phyloP scores from a whole-genome alignment of 2,329 filamentous ascomycete genomes.

The Colletotrichum theobromicola region DNA sequence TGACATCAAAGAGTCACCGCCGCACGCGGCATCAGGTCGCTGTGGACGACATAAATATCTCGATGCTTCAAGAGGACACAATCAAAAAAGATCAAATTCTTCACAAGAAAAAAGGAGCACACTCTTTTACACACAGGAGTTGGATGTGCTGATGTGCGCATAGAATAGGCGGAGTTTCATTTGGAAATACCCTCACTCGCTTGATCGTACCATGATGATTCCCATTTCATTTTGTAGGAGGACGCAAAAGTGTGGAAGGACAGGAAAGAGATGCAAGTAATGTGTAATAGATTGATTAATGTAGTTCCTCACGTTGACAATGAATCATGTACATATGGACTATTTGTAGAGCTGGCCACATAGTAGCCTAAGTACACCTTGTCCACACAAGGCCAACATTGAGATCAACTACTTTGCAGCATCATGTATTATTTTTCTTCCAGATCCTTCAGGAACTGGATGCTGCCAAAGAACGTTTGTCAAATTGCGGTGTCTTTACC shows the following conservation, averaged over 20 bases:
- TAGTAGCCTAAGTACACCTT: no score
- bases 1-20: background rate
- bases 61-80: background rate
- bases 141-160: background rate
- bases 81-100: background rate
- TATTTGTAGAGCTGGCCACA: background rate
- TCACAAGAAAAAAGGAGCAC: background rate
- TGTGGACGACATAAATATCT: background rate
- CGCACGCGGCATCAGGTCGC: background rate
- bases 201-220: background rate
- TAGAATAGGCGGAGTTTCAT: background rate
- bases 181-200: slow-evolving; percentile 5
- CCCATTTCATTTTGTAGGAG: background rate
- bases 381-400: no score
- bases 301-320: background rate
- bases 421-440: no score
- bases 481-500: no score
- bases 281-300: background rate
- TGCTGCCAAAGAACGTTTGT: no score
- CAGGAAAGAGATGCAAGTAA: background rate
- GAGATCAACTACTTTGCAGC: no score
- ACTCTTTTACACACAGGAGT: background rate
- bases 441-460: no score
- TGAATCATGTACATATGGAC: background rate
- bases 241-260: background rate